These are phyloP conservation scores for Cucurbita moschata DNA, from an alignment of 306 rosid species.

Conservation along the genomic window DNA sequence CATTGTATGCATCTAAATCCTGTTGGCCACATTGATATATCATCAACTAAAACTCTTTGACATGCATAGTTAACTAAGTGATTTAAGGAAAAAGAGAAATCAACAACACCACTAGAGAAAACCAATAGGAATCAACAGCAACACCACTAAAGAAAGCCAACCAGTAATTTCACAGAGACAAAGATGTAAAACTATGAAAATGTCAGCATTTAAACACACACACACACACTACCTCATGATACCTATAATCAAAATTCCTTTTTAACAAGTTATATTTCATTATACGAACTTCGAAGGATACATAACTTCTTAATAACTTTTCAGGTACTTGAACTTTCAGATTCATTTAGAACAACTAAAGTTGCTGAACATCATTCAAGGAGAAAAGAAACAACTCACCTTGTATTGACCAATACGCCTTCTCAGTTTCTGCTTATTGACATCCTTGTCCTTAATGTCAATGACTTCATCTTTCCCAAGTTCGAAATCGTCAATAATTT, in stretches of 20 bases:
- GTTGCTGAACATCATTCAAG: not conserved
- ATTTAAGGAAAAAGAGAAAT: not conserved
- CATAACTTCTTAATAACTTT: not conserved
- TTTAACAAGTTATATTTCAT: not conserved
- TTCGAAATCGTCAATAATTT: conserved; percentile 81
- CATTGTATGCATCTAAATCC: not conserved
- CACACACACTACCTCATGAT: not conserved
- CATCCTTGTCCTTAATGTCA: conserved; percentile 57
- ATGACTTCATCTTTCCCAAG: conserved; percentile 63
- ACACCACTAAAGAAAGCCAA: not conserved
- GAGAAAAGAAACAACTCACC: conserved; percentile 20
- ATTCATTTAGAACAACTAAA: not conserved
- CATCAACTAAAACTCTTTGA: not conserved
- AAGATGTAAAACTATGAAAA: not conserved
- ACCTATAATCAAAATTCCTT: not conserved
- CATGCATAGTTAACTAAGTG: not conserved
- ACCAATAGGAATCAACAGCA: not conserved
- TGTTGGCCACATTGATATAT: not conserved
- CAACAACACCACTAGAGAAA: not conserved
- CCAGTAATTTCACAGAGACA: not conserved
- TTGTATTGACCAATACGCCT: conserved; percentile 54
- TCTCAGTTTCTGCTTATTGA: conserved; percentile 51
- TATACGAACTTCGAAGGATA: too few relatives aligned
- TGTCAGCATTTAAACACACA: not conserved
- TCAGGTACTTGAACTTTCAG: not conserved